Conservation (phyloP, 345 rosid species). For the Streptanthus diversifolius region DNA sequence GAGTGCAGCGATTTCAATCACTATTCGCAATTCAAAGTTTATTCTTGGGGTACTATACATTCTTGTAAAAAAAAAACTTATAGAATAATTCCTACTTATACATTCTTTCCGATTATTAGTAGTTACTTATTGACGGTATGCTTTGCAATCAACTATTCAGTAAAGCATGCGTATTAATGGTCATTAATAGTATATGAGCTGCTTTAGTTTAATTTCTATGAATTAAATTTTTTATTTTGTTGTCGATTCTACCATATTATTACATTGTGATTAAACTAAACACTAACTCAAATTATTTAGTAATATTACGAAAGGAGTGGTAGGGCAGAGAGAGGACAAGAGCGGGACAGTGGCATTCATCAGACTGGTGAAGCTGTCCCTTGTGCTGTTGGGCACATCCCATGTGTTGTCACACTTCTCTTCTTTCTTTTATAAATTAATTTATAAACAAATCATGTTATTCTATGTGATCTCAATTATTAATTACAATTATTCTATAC, state of each 20-base stretch:
- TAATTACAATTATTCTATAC: constrained; percentile 12
- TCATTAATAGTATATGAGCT: not conserved
- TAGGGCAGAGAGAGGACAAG: constrained; percentile 36
- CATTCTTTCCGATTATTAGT: not conserved
- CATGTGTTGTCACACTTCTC: constrained; percentile 41
- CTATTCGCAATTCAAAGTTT: no score
- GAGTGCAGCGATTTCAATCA: no score
- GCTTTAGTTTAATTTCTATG: not conserved
- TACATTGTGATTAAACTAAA: constrained; percentile 5
- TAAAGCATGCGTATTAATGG: not conserved
- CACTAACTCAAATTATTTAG: not conserved
- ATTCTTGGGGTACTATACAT: no score
- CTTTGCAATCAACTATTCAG: not conserved
- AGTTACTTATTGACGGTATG: not conserved
- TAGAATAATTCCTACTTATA: not conserved
- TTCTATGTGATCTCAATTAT: constrained; percentile 27
- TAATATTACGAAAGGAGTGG: not conserved
- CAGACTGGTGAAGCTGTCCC: constrained; percentile 34
- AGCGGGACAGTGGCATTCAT: constrained; percentile 36
- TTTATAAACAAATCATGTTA: constrained; percentile 20
- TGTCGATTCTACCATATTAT: not conserved
- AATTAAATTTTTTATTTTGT: not conserved
- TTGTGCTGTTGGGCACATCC: constrained; percentile 34
- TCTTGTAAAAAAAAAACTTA: not conserved
- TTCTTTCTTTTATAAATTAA: not conserved